Conservation (phyloP, 2,329 filamentous ascomycete genomes). For the Teratosphaeria destructans region DNA sequence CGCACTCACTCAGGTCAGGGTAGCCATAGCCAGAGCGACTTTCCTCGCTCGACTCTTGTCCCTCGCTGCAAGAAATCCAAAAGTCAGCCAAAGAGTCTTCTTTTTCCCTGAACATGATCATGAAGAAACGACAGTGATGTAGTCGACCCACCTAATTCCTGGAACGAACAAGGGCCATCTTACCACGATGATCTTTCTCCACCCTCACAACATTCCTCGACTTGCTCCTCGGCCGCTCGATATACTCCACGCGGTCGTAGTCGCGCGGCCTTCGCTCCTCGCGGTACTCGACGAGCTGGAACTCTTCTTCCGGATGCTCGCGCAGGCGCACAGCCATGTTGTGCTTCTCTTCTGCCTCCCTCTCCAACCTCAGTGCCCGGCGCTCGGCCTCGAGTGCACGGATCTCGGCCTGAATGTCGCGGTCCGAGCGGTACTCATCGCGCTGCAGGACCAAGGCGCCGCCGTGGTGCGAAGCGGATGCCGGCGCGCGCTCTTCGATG, state of each 20-base stretch:
- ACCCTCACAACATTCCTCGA: conserved; percentile 54
- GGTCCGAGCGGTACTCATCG: conserved; percentile 38
- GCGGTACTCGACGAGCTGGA: conserved; percentile 32
- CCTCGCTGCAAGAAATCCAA: background rate
- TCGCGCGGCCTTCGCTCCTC: conserved; percentile 47
- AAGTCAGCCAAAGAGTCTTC: background rate
- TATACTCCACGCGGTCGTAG: conserved; percentile 42
- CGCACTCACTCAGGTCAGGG: background rate
- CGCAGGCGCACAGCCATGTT: conserved; percentile 30
- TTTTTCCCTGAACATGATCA: background rate
- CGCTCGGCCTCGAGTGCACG: conserved; percentile 58
- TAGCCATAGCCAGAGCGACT: background rate
- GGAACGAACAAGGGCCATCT: conserved; percentile 75
- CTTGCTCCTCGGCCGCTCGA: conserved; percentile 32
- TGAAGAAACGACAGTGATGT: background rate
- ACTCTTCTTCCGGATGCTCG: conserved; percentile 42
- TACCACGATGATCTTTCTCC: conserved; percentile 91
- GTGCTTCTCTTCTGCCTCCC: conserved; percentile 36
- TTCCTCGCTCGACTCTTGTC: background rate
- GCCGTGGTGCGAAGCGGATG: conserved; percentile 6
- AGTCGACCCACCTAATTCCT: background rate
- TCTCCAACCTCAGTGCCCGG: conserved; percentile 47
- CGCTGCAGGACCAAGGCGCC: conserved; percentile 39
- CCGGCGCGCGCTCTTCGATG: conserved; percentile 19
- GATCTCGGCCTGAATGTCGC: conserved; percentile 64